Conservation (phyloP, 306 rosid species). For the Carpinus fangiana region DNA sequence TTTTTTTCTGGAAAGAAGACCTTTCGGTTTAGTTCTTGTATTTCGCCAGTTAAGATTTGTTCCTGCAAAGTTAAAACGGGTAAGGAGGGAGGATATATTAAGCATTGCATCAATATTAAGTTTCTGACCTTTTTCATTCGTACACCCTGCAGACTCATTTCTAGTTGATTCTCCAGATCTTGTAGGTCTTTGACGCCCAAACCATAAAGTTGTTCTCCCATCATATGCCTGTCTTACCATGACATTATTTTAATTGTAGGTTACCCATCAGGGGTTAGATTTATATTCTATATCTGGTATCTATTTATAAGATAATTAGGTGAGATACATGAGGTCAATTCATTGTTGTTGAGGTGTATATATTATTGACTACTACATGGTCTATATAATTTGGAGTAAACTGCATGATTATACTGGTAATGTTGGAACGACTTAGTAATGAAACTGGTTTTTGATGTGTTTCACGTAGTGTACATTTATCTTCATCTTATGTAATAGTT, state of each 20-base stretch:
- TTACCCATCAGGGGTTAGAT: background rate
- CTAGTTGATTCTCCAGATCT: conserved; percentile 62
- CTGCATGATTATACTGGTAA: background rate
- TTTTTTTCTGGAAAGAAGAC: conserved; percentile 20
- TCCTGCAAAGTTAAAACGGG: conserved; percentile 43
- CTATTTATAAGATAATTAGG: background rate
- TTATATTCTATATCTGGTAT: background rate
- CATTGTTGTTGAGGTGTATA: background rate
- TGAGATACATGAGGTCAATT: background rate
- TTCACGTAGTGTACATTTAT: background rate
- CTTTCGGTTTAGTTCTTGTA: conserved; percentile 46
- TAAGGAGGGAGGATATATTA: background rate
- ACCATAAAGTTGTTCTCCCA: conserved; percentile 69
- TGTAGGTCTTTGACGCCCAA: conserved; percentile 55
- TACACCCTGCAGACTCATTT: conserved; percentile 58
- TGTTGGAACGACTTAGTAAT: background rate
- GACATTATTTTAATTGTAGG: conserved; percentile 18
- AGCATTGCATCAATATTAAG: conserved; percentile 6
- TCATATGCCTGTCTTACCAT: conserved; percentile 48
- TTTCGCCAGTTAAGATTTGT: conserved; percentile 49
- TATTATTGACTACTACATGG: background rate
- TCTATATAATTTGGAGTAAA: background rate
- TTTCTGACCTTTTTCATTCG: conserved; percentile 62
- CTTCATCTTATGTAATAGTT: background rate
- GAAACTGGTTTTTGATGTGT: background rate